Base-by-base conservation (phyloP, 148 eudicot genomes). In the Rhododendron vialii region DNA sequence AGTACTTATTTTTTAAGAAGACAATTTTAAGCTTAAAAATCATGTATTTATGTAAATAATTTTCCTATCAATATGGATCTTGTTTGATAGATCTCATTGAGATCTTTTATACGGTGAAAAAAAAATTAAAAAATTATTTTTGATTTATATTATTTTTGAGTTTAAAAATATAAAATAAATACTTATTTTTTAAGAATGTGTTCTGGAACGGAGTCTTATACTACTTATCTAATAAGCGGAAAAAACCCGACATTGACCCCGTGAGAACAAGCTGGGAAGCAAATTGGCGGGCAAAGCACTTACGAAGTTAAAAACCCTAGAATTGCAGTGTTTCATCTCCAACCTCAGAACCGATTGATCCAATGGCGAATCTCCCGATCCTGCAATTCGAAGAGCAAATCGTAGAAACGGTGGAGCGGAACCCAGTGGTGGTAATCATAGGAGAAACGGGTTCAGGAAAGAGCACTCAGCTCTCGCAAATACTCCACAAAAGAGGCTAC, bases 401-500 rank as follows among this genome's bases (percentile, higher is more conserved):
- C 67, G 43, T 92, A 4, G 94, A 95, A 86, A 94, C 92, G 5
- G 96, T 97, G 18, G 89, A 93, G 48, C 86, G 88, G 24, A 93
- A 93, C 80, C 90, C 94, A 0, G 95, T 95, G 0, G 92, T 89
- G 1, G 99, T 97, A 8, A 71, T 97, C 35, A 94, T 95, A 57
- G 98, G 99, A 12, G 98, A 97, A 83, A 97, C 99, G 4, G 98
- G 99, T 15, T 97, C 98, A 2, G 99, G 99, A 20, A 97, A 97
- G 87, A 93, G 95, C 83, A 97, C 99, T 20, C 99, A 97, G 71
- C 98, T 97, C 84, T 93, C 99, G 41, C 98, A 97, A 83, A 95
- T 97, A 73, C 93, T 97, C 45, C 92, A 87, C 84, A 89, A 92
- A 35, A 88, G 90, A 30, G 95, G 96, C 10, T 95, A 89, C 87